Evolutionary conservation across 192 early-diverging fungal genomes (phyloP).

Genomic region (Rhizoclosmatium sp.): DNA sequence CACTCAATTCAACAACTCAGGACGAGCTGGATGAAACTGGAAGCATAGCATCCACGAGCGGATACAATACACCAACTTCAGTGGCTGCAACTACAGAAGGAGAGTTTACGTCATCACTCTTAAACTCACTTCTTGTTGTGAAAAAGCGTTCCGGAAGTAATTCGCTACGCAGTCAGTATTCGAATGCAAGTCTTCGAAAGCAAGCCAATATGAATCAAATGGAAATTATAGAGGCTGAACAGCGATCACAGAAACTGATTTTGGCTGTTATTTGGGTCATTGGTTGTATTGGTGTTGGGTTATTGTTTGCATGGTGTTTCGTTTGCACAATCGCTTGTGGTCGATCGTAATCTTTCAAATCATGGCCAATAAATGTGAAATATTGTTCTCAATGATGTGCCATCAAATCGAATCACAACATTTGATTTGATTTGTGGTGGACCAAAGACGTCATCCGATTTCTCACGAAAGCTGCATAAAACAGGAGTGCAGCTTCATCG

Average conservation of each 20-base stretch:
- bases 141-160: neutral
- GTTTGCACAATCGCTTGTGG: conserved; percentile 7
- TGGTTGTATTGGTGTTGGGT: neutral
- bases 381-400: no score
- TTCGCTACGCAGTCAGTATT: neutral
- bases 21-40: neutral
- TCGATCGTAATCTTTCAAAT: neutral
- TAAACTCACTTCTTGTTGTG: no score
- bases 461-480: no score
- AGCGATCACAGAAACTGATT: neutral
- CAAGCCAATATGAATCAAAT: neutral
- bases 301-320: neutral
- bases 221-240: neutral
- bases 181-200: neutral
- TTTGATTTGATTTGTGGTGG: no score
- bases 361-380: no score
- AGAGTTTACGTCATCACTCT: no score
- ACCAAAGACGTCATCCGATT: no score
- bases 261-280: neutral
- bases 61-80: neutral
- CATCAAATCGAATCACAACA: no score
- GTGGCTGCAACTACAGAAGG: no score
- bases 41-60: neutral
- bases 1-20: neutral
- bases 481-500: no score